Percentiles rank a stretch among this genome's conserved stretches.
Evolutionary conservation across 495 filamentous ascomycete genomes (phyloP).

Genomic region (Podospora anserina): DNA sequence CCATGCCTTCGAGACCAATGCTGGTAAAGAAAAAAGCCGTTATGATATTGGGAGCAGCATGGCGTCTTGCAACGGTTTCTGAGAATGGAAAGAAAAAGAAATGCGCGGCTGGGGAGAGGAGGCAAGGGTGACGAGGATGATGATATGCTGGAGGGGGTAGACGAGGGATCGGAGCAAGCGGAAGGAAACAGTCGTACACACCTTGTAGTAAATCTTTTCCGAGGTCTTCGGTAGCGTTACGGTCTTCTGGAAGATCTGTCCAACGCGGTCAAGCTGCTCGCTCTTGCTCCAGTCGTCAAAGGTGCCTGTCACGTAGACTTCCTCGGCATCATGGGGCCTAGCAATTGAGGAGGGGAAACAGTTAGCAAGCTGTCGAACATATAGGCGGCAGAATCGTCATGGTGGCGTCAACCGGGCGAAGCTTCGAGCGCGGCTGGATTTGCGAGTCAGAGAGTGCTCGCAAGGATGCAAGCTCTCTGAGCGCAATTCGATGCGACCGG

Average conservation of each 20-base stretch:
- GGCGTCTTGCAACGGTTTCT: slow-evolving; percentile 1
- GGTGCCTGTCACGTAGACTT: slow-evolving; percentile 92
- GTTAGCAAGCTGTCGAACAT: slow-evolving; percentile 23
- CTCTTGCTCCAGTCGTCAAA: slow-evolving; percentile 93
- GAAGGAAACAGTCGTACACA: slow-evolving; percentile 39
- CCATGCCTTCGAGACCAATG: neutral
- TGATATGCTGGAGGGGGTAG: neutral
- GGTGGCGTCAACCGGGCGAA: slow-evolving; percentile 17
- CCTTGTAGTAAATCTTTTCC: slow-evolving; percentile 81
- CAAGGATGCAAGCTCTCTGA: slow-evolving; percentile 11
- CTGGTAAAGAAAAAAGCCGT: neutral
- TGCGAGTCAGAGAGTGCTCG: slow-evolving; percentile 23
- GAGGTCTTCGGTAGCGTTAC: slow-evolving; percentile 61
- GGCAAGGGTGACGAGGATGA: neutral
- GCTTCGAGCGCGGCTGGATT: slow-evolving; percentile 6
- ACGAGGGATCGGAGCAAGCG: neutral
- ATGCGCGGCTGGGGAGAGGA: neutral
- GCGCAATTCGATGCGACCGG: slow-evolving; percentile 9
- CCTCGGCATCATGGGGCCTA: slow-evolving; percentile 72
- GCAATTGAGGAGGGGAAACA: slow-evolving; percentile 10
- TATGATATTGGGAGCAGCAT: neutral
- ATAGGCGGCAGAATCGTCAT: slow-evolving; percentile 18
- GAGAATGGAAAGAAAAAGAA: neutral
- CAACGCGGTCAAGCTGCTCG: slow-evolving; percentile 71
- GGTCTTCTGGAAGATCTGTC: slow-evolving; percentile 68